phyloP scores from a whole-genome alignment of 768 basidiomycete species.

The Phylloporus sp. region DNA sequence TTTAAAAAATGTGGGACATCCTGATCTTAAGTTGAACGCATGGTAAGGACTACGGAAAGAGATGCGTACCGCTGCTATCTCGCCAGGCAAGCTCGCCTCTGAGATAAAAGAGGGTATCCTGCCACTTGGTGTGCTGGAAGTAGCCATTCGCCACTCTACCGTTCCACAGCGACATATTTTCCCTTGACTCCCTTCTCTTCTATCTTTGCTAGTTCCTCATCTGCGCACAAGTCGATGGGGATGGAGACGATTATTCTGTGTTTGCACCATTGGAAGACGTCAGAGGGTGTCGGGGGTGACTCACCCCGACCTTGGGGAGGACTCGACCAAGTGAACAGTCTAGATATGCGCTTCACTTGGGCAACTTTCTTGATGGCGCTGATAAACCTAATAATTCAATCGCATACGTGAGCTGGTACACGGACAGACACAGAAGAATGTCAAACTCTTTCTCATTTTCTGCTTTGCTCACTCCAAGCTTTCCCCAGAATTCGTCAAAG shows the following conservation, averaged over 20 bases:
- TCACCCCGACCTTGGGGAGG: constrained; percentile 58
- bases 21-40: constrained; percentile 32
- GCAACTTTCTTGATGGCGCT: constrained; percentile 60
- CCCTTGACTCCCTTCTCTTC: constrained; percentile 66
- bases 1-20: constrained; percentile 71
- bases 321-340: constrained; percentile 49
- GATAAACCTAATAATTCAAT: constrained; percentile 57
- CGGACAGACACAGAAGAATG: background rate
- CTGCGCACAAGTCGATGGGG: constrained; percentile 60
- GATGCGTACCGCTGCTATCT: constrained; percentile 52
- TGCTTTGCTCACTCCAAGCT: constrained; percentile 62
- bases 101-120: constrained; percentile 61
- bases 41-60: background rate
- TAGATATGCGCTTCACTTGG: constrained; percentile 62
- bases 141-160: constrained; percentile 82
- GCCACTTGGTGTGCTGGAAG: constrained; percentile 68
- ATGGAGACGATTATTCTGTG: constrained; percentile 49
- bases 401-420: background rate
- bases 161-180: constrained; percentile 68
- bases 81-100: constrained; percentile 56
- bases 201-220: constrained; percentile 53
- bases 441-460: constrained; percentile 65
- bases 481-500: constrained; percentile 72
- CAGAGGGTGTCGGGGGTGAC: constrained; percentile 13
- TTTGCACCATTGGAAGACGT: background rate